phyloP scores from a whole-genome alignment of 108 stramenopile genomes.

The Nitzschia palea region DNA sequence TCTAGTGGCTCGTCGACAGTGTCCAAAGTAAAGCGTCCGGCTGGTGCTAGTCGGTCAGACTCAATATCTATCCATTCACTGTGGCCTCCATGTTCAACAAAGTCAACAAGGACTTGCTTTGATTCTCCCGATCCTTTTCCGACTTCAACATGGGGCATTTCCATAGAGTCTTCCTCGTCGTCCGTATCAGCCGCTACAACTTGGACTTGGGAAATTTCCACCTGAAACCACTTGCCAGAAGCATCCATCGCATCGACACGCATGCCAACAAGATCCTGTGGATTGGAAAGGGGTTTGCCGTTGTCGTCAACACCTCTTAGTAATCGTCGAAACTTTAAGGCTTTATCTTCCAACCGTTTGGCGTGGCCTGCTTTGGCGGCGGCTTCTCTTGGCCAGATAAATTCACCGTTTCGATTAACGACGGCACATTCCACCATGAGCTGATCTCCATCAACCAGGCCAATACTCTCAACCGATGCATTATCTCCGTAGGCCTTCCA shows the following conservation, averaged over 20 bases:
- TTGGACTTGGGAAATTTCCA: slow-evolving; percentile 59
- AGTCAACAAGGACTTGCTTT: slow-evolving; percentile 73
- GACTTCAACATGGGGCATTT: slow-evolving; percentile 15
- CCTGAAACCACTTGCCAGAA: slow-evolving; percentile 81
- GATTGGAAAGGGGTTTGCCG: slow-evolving; percentile 43
- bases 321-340: slow-evolving; percentile 58
- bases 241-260: slow-evolving; percentile 83
- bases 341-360: slow-evolving; percentile 68
- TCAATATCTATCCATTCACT: slow-evolving; percentile 85
- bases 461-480: slow-evolving; percentile 66
- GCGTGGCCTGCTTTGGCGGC: slow-evolving; percentile 82
- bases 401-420: slow-evolving; percentile 54
- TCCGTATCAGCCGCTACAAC: slow-evolving; percentile 44
- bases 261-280: slow-evolving; percentile 47
- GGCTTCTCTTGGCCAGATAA: slow-evolving; percentile 85
- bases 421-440: slow-evolving; percentile 79
- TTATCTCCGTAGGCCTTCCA: slow-evolving; percentile 75
- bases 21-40: slow-evolving; percentile 72
- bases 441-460: slow-evolving; percentile 63
- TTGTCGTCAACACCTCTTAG: slow-evolving; percentile 63
- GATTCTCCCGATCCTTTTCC: slow-evolving; percentile 25
- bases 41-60: slow-evolving; percentile 76
- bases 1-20: slow-evolving; percentile 25
- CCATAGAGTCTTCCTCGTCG: slow-evolving; percentile 36
- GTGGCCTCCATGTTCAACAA: slow-evolving; percentile 67